These are phyloP conservation scores for Russula abietina DNA, from an alignment of 768 basidiomycete genomes.

Conservation along the genomic window DNA sequence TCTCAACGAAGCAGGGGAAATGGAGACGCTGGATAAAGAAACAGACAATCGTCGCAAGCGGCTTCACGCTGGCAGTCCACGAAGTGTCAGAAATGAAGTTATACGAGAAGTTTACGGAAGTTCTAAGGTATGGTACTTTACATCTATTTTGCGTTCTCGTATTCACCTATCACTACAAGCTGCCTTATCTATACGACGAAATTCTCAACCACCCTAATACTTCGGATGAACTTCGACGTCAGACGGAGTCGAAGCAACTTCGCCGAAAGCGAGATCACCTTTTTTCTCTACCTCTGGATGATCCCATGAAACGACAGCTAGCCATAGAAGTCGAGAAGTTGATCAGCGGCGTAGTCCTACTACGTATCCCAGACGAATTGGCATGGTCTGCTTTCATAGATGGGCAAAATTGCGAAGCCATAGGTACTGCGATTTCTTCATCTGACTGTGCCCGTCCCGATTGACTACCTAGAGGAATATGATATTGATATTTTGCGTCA, in stretches of 20 bases:
- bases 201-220: conserved; percentile 78
- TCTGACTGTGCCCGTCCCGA: conserved; percentile 9
- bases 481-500: conserved; percentile 49
- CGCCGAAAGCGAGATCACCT: conserved; percentile 56
- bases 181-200: conserved; percentile 69
- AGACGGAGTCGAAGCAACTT: conserved; percentile 71
- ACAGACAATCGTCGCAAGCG: conserved; percentile 73
- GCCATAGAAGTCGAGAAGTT: conserved; percentile 65
- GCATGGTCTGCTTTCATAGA: conserved; percentile 82
- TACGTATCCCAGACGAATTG: conserved; percentile 69
- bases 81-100: conserved; percentile 56
- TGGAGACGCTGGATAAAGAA: conserved; percentile 51
- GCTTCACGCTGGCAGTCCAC: conserved; percentile 58
- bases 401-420: conserved; percentile 55
- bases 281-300: conserved; percentile 46
- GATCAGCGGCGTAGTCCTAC: conserved; percentile 65
- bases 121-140: conserved; percentile 56
- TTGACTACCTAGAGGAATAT: conserved; percentile 47
- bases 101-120: conserved; percentile 54
- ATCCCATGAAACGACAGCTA: conserved; percentile 40
- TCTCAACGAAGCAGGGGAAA: conserved; percentile 61
- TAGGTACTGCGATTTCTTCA: conserved; percentile 44
- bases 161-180: conserved; percentile 35
- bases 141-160: not conserved
- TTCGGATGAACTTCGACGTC: conserved; percentile 70